phyloP scores from a whole-genome alignment of 208 protist species.

The Cochliopodium minus region DNA sequence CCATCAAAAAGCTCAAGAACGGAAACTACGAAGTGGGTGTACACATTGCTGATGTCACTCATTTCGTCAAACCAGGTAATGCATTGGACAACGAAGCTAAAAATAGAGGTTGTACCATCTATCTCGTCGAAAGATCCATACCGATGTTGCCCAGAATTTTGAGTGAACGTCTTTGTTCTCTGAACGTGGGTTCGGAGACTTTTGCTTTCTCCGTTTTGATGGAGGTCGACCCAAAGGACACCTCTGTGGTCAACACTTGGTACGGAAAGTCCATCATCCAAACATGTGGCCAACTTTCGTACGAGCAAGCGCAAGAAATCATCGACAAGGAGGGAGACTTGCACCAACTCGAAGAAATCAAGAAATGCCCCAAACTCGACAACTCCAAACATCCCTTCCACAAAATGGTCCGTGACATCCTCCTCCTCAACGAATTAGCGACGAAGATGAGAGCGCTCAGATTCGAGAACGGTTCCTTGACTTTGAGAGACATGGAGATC shows the following conservation, averaged over 20 bases:
- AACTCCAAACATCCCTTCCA: neutral
- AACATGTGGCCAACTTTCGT: neutral
- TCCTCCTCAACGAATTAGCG: constrained; percentile 2
- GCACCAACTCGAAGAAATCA: neutral
- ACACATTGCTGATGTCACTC: constrained; percentile 17
- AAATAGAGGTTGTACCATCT: constrained; percentile 12
- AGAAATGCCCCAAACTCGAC: neutral
- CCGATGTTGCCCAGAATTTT: constrained; percentile 58
- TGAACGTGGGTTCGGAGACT: constrained; percentile 60
- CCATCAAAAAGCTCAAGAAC: neutral
- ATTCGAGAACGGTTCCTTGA: neutral
- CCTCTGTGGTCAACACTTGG: neutral
- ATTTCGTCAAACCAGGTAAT: constrained; percentile 9
- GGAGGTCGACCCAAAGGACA: constrained; percentile 26
- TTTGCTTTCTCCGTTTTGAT: constrained; percentile 77
- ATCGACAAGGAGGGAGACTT: neutral
- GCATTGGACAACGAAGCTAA: constrained; percentile 7
- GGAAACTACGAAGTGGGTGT: constrained; percentile 1
- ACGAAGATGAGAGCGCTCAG: neutral
- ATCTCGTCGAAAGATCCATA: constrained; percentile 11
- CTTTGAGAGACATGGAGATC: neutral
- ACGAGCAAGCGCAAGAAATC: constrained; percentile 10
- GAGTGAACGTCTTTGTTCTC: constrained; percentile 80
- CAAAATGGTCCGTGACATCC: neutral
- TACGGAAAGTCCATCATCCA: constrained; percentile 6